Evolutionary conservation across 108 stramenopile species (phyloP).

Genomic region (Mayamaea pseudoterrestris): DNA sequence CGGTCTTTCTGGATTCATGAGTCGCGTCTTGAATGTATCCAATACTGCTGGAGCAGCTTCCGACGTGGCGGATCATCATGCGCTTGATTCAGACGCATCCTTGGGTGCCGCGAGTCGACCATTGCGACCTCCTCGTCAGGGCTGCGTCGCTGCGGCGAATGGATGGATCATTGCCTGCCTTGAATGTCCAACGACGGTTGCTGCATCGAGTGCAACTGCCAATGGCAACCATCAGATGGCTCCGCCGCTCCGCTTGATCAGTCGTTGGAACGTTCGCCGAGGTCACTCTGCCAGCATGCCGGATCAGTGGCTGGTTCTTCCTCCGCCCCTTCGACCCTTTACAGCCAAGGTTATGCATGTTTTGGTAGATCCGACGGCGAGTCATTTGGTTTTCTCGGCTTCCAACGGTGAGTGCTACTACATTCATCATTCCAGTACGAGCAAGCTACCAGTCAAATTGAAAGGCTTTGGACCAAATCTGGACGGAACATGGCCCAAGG

Average conservation of each 20-base stretch:
- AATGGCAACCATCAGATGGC: background rate
- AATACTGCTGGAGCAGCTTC: conserved; percentile 18
- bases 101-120: conserved; percentile 19
- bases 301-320: conserved; percentile 30
- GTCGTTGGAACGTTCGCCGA: conserved; percentile 46
- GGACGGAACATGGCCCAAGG: conserved; percentile 28
- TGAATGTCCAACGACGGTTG: conserved; percentile 28
- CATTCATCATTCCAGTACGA: conserved; percentile 27
- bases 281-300: conserved; percentile 22
- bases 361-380: conserved; percentile 77
- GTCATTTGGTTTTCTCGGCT: conserved; percentile 63
- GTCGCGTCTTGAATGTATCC: conserved; percentile 34
- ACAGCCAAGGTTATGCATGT: conserved; percentile 42
- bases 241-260: conserved; percentile 22
- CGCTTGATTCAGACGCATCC: conserved; percentile 13
- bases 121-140: conserved; percentile 42
- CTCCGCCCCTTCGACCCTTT: conserved; percentile 19
- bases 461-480: conserved; percentile 60
- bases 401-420: conserved; percentile 74
- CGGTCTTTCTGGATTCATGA: conserved; percentile 36
- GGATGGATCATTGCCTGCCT: conserved; percentile 76
- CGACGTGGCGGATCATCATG: conserved; percentile 1
- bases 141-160: conserved; percentile 67
- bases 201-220: background rate
- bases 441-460: conserved; percentile 33